A percentile compares a stretch with the other conserved stretches of the same genome.
Evolutionary conservation across 257 asterid genomes (phyloP).

Genomic region (Striga asiatica): DNA sequence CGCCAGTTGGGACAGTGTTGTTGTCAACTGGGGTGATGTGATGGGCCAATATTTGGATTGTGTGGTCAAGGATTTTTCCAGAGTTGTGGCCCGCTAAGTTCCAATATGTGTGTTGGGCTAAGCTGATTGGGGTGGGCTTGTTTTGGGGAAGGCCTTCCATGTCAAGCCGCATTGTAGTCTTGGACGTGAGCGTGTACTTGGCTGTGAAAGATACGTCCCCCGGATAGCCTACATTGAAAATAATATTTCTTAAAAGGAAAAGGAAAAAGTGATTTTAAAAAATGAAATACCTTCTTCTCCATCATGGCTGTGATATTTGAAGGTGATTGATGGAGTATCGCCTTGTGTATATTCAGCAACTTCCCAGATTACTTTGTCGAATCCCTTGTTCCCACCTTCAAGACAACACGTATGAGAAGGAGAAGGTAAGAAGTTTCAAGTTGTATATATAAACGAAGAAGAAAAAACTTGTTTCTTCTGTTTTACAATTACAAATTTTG

Average conservation of each 20-base stretch:
- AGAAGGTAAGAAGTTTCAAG: neutral
- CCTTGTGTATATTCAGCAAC: conserved; percentile 72
- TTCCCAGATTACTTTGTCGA: conserved; percentile 94
- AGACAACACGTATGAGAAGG: neutral
- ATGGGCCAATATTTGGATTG: conserved; percentile 59
- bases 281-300: conserved; percentile 78
- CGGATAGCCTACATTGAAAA: conserved; percentile 62
- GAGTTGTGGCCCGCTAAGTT: conserved; percentile 76
- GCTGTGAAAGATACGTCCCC: conserved; percentile 72
- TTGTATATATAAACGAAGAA: no score
- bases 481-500: neutral
- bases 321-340: conserved; percentile 73
- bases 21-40: conserved; percentile 80
- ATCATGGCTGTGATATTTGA: conserved; percentile 69
- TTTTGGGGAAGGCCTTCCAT: conserved; percentile 80
- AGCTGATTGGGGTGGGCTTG: conserved; percentile 76
- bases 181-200: conserved; percentile 61
- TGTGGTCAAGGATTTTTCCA: conserved; percentile 60
- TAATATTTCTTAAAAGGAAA: conserved; percentile 3
- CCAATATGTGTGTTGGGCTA: conserved; percentile 98
- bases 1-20: conserved; percentile 75
- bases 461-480: no score
- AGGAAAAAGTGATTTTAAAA: neutral
- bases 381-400: conserved; percentile 92
- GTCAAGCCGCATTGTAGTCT: conserved; percentile 77